These are phyloP conservation scores for Kwoniella heveanensis DNA, from an alignment of 768 basidiomycete species.

Conservation along the genomic window DNA sequence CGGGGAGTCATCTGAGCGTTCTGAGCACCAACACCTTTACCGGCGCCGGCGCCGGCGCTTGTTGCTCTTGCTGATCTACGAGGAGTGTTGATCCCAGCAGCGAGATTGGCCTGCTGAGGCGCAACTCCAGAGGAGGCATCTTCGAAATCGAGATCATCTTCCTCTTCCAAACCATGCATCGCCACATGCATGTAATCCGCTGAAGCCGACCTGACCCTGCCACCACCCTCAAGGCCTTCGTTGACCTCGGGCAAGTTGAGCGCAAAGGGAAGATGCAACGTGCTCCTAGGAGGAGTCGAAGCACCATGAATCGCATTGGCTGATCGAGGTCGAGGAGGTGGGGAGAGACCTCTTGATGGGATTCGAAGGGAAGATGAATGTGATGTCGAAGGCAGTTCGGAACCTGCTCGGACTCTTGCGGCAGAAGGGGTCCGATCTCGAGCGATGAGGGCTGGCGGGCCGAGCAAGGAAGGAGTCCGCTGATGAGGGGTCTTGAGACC, in stretches of 20 bases:
- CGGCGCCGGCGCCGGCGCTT: not conserved
- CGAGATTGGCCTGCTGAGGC: not conserved
- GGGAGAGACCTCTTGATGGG: conserved; percentile 6
- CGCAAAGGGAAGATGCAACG: conserved; percentile 4
- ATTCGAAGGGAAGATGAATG: conserved; percentile 3
- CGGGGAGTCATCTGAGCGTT: not conserved
- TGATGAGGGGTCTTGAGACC: conserved; percentile 4
- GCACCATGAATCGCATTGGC: conserved; percentile 13
- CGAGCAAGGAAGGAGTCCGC: conserved; percentile 10
- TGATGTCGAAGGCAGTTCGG: conserved; percentile 11
- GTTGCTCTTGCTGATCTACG: conserved; percentile 1
- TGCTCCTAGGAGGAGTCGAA: conserved; percentile 16
- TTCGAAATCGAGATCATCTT: conserved; percentile 10
- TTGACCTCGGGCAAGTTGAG: conserved; percentile 11
- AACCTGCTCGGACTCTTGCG: conserved; percentile 9
- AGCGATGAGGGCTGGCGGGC: conserved; percentile 17
- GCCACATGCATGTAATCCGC: conserved; percentile 43
- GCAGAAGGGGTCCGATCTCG: conserved; percentile 2
- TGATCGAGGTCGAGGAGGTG: conserved; percentile 17
- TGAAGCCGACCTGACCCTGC: conserved; percentile 13
- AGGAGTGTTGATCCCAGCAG: not conserved
- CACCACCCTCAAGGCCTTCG: not conserved
- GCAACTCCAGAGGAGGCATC: not conserved
- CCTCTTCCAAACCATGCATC: conserved; percentile 25
- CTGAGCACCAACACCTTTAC: not conserved